These are phyloP conservation scores for Rhododendron simsii DNA, from an alignment of 148 eudicot species.

Conservation along the genomic window DNA sequence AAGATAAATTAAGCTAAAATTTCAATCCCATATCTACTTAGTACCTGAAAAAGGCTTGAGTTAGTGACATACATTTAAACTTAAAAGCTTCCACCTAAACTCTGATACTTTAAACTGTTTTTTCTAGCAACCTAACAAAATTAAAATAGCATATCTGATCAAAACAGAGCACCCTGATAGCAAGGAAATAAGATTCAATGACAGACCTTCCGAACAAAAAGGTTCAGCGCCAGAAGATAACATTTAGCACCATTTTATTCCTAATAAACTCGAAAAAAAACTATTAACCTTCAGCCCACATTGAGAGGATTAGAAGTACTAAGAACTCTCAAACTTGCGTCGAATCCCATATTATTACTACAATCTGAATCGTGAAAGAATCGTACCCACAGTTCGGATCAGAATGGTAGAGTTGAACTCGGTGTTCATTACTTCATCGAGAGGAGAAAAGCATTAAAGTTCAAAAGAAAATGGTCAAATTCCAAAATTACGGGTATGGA, in stretches of 20 bases:
- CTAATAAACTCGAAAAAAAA: background rate
- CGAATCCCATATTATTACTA: background rate
- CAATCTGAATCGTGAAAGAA: background rate
- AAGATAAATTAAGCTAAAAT: background rate
- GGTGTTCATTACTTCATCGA: no score
- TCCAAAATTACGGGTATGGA: no score
- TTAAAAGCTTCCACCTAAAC: background rate
- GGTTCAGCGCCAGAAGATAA: background rate
- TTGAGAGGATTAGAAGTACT: background rate
- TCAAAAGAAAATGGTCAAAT: background rate
- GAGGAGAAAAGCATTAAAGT: background rate
- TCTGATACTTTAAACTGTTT: background rate
- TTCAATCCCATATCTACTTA: background rate
- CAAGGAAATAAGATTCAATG: background rate
- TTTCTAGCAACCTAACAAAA: no score
- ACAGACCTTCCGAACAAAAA: background rate
- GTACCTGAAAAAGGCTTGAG: background rate
- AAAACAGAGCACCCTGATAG: background rate
- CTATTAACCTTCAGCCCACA: background rate
- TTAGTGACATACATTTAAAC: background rate
- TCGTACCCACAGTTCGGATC: background rate
- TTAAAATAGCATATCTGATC: background rate
- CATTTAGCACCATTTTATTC: background rate
- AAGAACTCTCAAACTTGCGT: background rate
- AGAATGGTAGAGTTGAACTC: background rate